These are phyloP conservation scores for Suillus clintonianus DNA, from an alignment of 768 basidiomycete genomes.

Conservation along the genomic window DNA sequence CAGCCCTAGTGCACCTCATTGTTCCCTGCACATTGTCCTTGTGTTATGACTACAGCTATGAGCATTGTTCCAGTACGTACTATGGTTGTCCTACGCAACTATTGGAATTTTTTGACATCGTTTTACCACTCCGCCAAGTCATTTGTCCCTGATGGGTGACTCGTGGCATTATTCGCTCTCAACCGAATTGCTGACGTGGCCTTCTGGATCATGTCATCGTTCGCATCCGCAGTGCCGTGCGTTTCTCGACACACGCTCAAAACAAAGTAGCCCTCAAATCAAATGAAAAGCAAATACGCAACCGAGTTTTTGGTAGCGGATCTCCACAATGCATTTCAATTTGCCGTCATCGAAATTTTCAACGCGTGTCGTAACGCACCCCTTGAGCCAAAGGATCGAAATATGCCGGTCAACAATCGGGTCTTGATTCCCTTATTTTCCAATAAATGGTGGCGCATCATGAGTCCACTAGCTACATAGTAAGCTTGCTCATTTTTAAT, in stretches of 20 bases:
- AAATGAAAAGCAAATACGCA: neutral
- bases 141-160: neutral
- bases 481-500: neutral
- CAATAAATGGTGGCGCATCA: neutral
- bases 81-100: neutral
- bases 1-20: neutral
- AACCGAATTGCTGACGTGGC: neutral
- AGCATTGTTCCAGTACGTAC: neutral
- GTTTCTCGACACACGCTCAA: neutral
- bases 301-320: neutral
- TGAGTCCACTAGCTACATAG: neutral
- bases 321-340: neutral
- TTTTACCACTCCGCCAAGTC: neutral
- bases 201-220: neutral
- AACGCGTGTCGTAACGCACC: neutral
- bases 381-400: neutral
- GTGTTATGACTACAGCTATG: neutral
- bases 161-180: neutral
- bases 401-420: neutral
- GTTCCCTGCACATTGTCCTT: neutral
- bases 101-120: neutral
- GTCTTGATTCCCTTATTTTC: neutral
- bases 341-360: neutral
- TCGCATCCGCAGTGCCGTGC: neutral
- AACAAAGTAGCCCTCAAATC: neutral